Percentiles rank a stretch among this genome's conserved stretches.
Conservation (phyloP, 2,329 filamentous ascomycete species). For the Paraphoma chrysanthemicola region DNA sequence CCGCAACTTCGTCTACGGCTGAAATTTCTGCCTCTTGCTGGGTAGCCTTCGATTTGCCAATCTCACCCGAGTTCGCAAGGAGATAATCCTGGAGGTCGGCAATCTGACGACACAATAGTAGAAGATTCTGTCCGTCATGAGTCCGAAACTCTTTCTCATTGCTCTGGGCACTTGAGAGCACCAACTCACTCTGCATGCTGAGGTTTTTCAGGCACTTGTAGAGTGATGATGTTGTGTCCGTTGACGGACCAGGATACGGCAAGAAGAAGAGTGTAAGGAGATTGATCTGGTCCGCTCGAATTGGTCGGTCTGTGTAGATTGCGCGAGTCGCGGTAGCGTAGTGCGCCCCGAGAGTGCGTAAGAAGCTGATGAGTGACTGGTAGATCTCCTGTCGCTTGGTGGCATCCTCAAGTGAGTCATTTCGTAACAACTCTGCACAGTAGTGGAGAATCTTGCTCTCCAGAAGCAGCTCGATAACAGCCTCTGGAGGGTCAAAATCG, state of each 20-base stretch:
- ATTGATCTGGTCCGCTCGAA: constrained; percentile 44
- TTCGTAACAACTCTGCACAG: constrained; percentile 49
- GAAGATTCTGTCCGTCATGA: constrained; percentile 36
- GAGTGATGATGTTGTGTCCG: constrained; percentile 30
- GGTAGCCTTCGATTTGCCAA: constrained; percentile 6
- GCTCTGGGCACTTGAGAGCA: constrained; percentile 23
- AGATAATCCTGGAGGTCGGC: constrained; percentile 34
- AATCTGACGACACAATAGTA: constrained; percentile 46
- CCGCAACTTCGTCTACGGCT: constrained; percentile 42
- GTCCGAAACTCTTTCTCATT: constrained; percentile 21
- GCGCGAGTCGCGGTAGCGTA: constrained; percentile 32
- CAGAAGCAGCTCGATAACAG: constrained; percentile 43
- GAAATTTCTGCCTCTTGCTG: constrained; percentile 1
- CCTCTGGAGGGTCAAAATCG: constrained; percentile 37
- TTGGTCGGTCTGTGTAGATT: constrained; percentile 42
- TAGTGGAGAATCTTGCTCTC: constrained; percentile 48
- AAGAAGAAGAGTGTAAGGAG: constrained; percentile 46
- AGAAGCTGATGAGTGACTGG: constrained; percentile 48
- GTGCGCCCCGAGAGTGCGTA: constrained; percentile 46
- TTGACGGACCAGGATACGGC: background rate
- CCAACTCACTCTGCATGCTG: constrained; percentile 25
- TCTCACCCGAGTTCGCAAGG: constrained; percentile 1
- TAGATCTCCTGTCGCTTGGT: constrained; percentile 46
- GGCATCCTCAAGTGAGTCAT: constrained; percentile 51
- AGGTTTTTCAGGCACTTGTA: constrained; percentile 34